Evolutionary conservation across 192 early-diverging fungal genomes (phyloP), one percentile per base, ranked within the genome.

Genomic region (Mortierella antarctica): DNA sequence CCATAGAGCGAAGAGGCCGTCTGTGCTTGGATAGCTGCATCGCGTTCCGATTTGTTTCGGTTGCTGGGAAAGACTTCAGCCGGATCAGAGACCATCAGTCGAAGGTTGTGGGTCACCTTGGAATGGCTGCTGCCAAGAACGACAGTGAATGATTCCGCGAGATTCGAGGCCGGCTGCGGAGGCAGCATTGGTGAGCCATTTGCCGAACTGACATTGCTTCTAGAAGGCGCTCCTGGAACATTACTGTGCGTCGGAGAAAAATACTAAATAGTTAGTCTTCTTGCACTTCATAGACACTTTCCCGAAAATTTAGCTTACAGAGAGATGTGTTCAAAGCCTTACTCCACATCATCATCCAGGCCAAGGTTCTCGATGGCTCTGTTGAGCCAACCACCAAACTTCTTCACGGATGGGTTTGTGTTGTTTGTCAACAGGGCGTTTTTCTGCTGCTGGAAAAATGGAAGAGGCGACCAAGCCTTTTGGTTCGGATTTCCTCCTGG

Each of bases 131-230:
- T 92, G 6, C 93, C 93, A 12, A 93, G 78, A 15, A 88, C 85
- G 17, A 93, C 90, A 0, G 92, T 93, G 72, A 93, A 94, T 2
- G 88, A 87, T 62, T 94, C 93, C 4, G 91, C 90, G 10, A 93
- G 79, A 18, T 92, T 80, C 41, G 77, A 80, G 13, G 21, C 53
- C 40, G 65, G 58, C 4, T 83, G 13, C 0, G 65, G 61, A 46
- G 20, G 41, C 45, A 6, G 55, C 3, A 41, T 23, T 0, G 9
- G 39, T 0, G 44, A 31, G 44, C 1, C 21, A 39, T 17, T 57
- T 15, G 55, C 44, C 9, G 65, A 67, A 21, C 15, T 12, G 15
- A 23, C 66, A 40, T 13, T 57, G 40, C 49, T 68, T 23, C 66
- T 68, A 46, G 62, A 64, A 31, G 31, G 31, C 31, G 31, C 31